A percentile compares a stretch with the other conserved stretches of the same genome.
These are phyloP conservation scores for Geranium incanum DNA, from an alignment of 441 rosid species.

Conservation along the genomic window DNA sequence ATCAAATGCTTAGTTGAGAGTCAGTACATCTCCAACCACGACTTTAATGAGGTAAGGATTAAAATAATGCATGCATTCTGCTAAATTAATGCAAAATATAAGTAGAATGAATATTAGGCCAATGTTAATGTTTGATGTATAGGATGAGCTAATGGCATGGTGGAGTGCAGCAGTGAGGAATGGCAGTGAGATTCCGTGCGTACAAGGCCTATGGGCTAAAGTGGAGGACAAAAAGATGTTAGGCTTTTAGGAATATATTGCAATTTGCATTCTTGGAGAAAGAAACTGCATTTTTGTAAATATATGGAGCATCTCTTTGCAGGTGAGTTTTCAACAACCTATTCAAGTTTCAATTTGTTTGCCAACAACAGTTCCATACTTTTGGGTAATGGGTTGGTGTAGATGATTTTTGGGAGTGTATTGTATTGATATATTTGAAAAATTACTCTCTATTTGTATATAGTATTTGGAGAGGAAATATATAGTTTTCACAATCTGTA, in stretches of 20 bases:
- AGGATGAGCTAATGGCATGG: slow-evolving; percentile 86
- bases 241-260: slow-evolving; percentile 33
- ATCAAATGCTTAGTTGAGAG: slow-evolving; percentile 51
- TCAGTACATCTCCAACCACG: slow-evolving; percentile 73
- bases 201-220: slow-evolving; percentile 49
- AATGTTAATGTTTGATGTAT: slow-evolving; percentile 15
- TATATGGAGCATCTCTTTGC: too few relatives aligned
- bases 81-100: neutral
- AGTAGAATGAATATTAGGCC: neutral
- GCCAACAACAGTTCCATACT: too few relatives aligned
- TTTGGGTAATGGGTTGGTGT: too few relatives aligned
- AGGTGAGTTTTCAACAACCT: too few relatives aligned
- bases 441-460: too few relatives aligned
- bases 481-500: too few relatives aligned
- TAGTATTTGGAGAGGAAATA: too few relatives aligned
- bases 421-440: too few relatives aligned
- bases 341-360: too few relatives aligned
- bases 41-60: slow-evolving; percentile 65
- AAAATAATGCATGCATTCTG: neutral
- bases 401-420: too few relatives aligned
- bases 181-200: slow-evolving; percentile 37
- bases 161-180: slow-evolving; percentile 35
- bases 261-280: neutral
- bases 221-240: slow-evolving; percentile 49
- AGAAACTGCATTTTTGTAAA: too few relatives aligned